Evolutionary conservation across 169 alveolate genomes (phyloP).

Genomic region (Plasmodium ovale): DNA sequence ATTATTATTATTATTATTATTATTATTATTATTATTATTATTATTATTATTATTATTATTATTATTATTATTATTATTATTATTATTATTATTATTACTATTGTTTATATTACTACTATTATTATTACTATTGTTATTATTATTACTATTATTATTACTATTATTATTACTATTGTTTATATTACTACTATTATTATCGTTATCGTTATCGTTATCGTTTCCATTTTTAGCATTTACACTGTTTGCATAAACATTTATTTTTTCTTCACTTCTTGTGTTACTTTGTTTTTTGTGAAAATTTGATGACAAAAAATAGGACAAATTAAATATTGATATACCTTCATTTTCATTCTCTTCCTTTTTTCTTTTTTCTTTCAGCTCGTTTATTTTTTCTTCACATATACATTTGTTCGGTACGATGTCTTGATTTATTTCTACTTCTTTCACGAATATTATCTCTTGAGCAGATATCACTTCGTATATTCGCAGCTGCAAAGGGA

Average conservation of each 20-base stretch:
- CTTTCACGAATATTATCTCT: slow-evolving; percentile 22
- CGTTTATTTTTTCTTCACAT: slow-evolving; percentile 51
- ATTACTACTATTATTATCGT: too few species aligned
- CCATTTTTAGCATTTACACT: background rate
- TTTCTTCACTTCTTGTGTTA: slow-evolving; percentile 44
- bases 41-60: too few species aligned
- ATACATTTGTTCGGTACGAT: slow-evolving; percentile 50
- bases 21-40: too few species aligned
- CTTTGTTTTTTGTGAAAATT: slow-evolving; percentile 46
- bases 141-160: too few species aligned
- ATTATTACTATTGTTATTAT: too few species aligned
- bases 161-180: too few species aligned
- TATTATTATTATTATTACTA: too few species aligned
- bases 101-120: too few species aligned
- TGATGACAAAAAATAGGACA: slow-evolving; percentile 64
- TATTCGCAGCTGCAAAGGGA: slow-evolving; percentile 34
- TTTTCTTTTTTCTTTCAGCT: slow-evolving; percentile 40
- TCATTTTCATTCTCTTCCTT: slow-evolving; percentile 56
- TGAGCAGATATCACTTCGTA: slow-evolving; percentile 13
- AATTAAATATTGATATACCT: slow-evolving; percentile 53
- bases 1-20: too few species aligned
- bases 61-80: too few species aligned
- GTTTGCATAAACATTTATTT: background rate
- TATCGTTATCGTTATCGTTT: background rate
- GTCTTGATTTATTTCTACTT: slow-evolving; percentile 54